These are phyloP conservation scores for Nothophytophthora sp. DNA, from an alignment of 352 stramenopile genomes.

Conservation along the genomic window DNA sequence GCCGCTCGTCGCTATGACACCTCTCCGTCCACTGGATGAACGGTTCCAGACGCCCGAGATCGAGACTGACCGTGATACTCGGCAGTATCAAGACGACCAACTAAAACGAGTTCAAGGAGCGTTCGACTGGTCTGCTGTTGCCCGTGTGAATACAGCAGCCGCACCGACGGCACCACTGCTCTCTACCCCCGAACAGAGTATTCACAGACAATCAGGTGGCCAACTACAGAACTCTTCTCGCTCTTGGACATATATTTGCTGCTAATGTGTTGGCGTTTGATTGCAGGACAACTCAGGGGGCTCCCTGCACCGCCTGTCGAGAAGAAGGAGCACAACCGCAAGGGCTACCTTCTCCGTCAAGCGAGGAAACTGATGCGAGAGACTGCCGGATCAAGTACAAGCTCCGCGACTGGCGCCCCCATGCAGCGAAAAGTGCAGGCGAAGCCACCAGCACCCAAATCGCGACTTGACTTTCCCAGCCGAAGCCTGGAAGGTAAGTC, in stretches of 20 bases:
- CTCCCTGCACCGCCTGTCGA: slow-evolving; percentile 7
- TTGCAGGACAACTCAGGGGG: slow-evolving; percentile 14
- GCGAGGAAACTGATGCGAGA: slow-evolving; percentile 49
- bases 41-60: slow-evolving; percentile 20
- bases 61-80: slow-evolving; percentile 4
- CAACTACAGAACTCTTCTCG: too few species aligned
- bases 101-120: slow-evolving; percentile 18
- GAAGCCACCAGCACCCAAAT: background rate
- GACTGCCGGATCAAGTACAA: slow-evolving; percentile 1
- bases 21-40: slow-evolving; percentile 12
- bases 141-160: background rate
- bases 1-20: too few species aligned
- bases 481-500: slow-evolving; percentile 8
- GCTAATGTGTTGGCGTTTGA: too few species aligned
- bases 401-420: background rate
- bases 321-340: slow-evolving; percentile 83
- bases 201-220: slow-evolving; percentile 27
- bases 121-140: slow-evolving; percentile 15
- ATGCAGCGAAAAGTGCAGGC: slow-evolving; percentile 11
- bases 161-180: background rate
- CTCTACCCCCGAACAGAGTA: background rate
- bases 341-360: slow-evolving; percentile 68
- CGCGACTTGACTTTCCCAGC: slow-evolving; percentile 10
- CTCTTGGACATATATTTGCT: too few species aligned
- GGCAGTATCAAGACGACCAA: slow-evolving; percentile 7